Base-by-base conservation (phyloP, 805 yeast species). In the Candida cerambycidarum region DNA sequence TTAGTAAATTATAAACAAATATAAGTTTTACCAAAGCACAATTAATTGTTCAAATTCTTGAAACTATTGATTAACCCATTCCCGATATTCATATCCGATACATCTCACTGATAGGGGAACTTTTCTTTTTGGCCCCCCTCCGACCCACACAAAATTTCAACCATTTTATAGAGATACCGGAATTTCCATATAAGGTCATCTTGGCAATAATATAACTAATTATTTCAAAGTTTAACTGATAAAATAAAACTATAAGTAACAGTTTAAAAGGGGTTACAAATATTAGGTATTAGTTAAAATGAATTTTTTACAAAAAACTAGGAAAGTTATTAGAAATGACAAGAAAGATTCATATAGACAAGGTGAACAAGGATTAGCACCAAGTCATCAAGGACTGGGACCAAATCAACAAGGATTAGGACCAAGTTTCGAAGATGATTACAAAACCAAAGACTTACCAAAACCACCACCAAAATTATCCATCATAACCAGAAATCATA, bases 381-480 rank as follows among this genome's bases (percentile, higher is more conserved):
- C 38, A 21, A 23, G 29, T 34, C n/a, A n/a, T n/a, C n/a, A n/a
- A n/a, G n/a, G n/a, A n/a, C n/a, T n/a, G n/a, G n/a, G n/a, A 12
- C 12, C 12, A 11, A 25, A n/a, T 25, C 29, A 25, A n/a, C 5
- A 25, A 7, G 11, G 29, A 15, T 23, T 21, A 34, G 38, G 38
- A 5, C 38, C 38, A 21, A 23, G 29, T 34, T 12, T 24, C 7
- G 29, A 23, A 15, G 38, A 34, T 21, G 35, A 32, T 32, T 32
- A 32, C 11, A 32, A 32, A n/a, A 4, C 38, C 13, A 34, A 21
- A 23, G n/a, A 25, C 10, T 36, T 36, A 17, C 32, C 24, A 7
- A 16, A 36, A 28, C 41, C 41, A 28, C 41, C 41, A 3, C 34
- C 34, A 29, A 38, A 38, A 21, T 29, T 38, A 12, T 38, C 41